These are phyloP conservation scores for Alternaria panax DNA, from an alignment of 2,329 filamentous ascomycete species.

Conservation along the genomic window DNA sequence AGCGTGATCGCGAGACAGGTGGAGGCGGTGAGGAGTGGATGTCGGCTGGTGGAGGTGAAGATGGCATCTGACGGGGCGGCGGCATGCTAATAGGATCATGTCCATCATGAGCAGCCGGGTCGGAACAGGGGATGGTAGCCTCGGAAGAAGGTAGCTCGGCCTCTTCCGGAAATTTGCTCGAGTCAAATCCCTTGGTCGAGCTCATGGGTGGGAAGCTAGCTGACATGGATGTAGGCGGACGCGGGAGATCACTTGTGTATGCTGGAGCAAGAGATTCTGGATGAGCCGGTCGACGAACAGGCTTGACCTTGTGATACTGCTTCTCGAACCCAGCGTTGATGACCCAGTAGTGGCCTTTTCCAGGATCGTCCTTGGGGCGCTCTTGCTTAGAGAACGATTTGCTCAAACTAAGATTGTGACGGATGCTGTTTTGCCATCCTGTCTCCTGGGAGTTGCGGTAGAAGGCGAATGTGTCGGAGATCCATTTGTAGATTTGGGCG, in stretches of 20 bases:
- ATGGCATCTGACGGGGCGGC: conserved; percentile 61
- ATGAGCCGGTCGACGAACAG: conserved; percentile 63
- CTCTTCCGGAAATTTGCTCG: conserved; percentile 60
- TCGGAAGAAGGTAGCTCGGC: conserved; percentile 59
- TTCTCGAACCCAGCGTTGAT: conserved; percentile 90
- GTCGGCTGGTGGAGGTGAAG: conserved; percentile 72
- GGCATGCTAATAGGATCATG: conserved; percentile 53
- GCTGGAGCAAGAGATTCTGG: conserved; percentile 45
- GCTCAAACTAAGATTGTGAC: conserved; percentile 95
- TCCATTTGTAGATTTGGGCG: conserved; percentile 98
- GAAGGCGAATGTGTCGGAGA: conserved; percentile 91
- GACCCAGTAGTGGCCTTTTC: conserved; percentile 97
- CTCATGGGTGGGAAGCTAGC: conserved; percentile 45
- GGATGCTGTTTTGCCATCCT: conserved; percentile 99
- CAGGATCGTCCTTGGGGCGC: conserved; percentile 93
- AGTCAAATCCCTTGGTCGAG: conserved; percentile 56
- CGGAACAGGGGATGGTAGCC: conserved; percentile 60
- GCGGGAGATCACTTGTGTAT: conserved; percentile 42
- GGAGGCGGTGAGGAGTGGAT: conserved; percentile 96
- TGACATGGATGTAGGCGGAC: conserved; percentile 51
- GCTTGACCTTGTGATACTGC: conserved; percentile 89
- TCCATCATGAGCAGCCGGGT: conserved; percentile 58
- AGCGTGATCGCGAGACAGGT: conserved; percentile 69
- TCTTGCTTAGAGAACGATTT: conserved; percentile 97
- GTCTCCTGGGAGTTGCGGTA: conserved; percentile 79